Base-by-base conservation (phyloP, 1,284 basidiomycete genomes). In the Vanrija sp. region DNA sequence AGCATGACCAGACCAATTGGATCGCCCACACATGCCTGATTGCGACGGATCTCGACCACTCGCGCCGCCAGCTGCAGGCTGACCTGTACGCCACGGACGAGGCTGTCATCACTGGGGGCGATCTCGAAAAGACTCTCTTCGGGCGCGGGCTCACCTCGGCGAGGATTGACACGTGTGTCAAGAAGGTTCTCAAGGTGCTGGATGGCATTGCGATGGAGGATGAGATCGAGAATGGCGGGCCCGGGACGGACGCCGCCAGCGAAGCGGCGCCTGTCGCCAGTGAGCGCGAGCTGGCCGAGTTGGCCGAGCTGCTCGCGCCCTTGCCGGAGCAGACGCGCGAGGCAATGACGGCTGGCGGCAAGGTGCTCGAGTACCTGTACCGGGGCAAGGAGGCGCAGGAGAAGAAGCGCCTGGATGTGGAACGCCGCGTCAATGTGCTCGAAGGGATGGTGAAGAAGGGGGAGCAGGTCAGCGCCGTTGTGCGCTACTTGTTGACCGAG, bases 11-110 rank as follows among this genome's bases (percentile, higher is more conserved):
- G 24, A 55, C 52, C 48, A 71, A 74, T 51, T 74, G 72, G 72
- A 71, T 74, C 42, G 68, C 67, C 20, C 72, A 74, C 53, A 62
- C 67, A n/a, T 72, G 69, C 51, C 57, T 72, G n/a, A 67, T 74
- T 43, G 66, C 71, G 3, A 63, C 64, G 6, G 67, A 69, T 35
- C 64, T 74, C 31, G 68, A 72, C 51, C 61, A 66, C 37, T 64
- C 63, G 36, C 66, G 69, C 36, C 63, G 66, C 6, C 54, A 62
- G 12, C 62, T 74, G 35, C 66, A 72, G 53, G 63, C 55, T 5
- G 69, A 72, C 47, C 59, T 72, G 20, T 69, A 67, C 54, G 66
- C 64, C 10, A 69, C 68, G 18, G 71, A 71, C 49, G 67, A 69
- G 43, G 69, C 66, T 16, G 61, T 65, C 42, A 51, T 68, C 45